Evolutionary conservation across 2,329 filamentous ascomycete species (phyloP), one percentile per base, ranked within the genome.

Genomic region (Lecanosticta acicola): DNA sequence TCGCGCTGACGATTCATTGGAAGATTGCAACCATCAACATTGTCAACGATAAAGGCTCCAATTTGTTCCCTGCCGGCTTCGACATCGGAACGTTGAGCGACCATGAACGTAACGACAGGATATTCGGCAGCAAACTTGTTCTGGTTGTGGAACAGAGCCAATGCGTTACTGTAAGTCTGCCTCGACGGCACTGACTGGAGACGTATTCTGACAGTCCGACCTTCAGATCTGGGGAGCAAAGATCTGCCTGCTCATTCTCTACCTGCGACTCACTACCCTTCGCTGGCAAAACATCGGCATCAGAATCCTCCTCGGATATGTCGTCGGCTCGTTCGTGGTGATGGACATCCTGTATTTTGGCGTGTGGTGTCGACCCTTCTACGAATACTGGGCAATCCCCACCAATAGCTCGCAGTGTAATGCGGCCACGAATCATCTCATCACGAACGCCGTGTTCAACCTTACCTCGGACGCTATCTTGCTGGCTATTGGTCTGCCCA

Each of bases 391-490:
- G 66, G 59, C 56, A 3, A 58, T 62, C 1, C 59, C 59, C 1
- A 58, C 53, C 17, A 39, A 49, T 3, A 62, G 58, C 39, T 43
- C 50, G 3, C 72, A 75, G 60, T 75, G 72, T 53, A 55, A 61
- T 34, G 61, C 65, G 5, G 64, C 65, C 10, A 66, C 59, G 4
- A 58, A 67, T 35, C 65, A 68, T 41, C 59, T 68, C 32, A 67
- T 68, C 44, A 64, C 58, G 19, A 67, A 68, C 41, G 61, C 65
- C 2, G 57, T 60, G 16, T 64, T 68, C 51, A 75, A 75, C 49
- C 65, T 75, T n/a, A 66, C 65, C 14, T 72, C 69, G 4, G 72
- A 75, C 42, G 18, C 69, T 3, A 62, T 69, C 53, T 73, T 74
- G 52, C 58, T 74, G 11, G 61, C 56, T 16, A 66, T 75, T 11